A percentile compares a stretch with the other conserved stretches of the same genome.
Conservation (phyloP, 805 yeast species). For the Suhomyces faveliae region DNA sequence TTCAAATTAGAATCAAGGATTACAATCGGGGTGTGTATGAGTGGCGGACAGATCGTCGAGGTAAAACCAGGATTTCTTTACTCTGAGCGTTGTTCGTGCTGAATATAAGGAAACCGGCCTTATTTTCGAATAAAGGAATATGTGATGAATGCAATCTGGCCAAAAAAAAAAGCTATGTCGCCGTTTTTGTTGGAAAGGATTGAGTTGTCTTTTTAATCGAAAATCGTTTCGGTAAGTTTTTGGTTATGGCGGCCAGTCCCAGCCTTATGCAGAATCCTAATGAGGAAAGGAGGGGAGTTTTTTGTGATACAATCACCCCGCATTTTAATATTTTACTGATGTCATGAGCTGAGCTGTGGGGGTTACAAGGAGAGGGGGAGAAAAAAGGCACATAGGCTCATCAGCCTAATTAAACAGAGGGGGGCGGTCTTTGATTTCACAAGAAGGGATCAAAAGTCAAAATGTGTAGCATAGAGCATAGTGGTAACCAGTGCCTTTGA, state of each 20-base stretch:
- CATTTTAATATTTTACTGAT: constrained; percentile 4
- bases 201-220: constrained; percentile 2
- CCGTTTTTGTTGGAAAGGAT: background rate
- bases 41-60: background rate
- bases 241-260: background rate
- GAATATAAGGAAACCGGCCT: background rate
- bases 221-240: background rate
- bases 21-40: background rate
- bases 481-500: too few species aligned
- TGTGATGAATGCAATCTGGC: background rate
- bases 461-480: too few species aligned
- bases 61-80: background rate
- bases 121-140: background rate
- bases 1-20: background rate
- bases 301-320: constrained; percentile 13
- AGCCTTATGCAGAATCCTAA: background rate
- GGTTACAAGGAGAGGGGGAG: background rate
- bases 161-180: background rate
- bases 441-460: too few species aligned
- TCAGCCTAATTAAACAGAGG: background rate
- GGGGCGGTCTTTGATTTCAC: background rate
- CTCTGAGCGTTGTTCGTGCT: background rate
- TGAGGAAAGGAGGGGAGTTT: constrained; percentile 10
- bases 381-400: background rate
- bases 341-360: constrained; percentile 2